Evolutionary conservation across 805 yeast genomes (phyloP).

Genomic region (Candida verbasci): DNA sequence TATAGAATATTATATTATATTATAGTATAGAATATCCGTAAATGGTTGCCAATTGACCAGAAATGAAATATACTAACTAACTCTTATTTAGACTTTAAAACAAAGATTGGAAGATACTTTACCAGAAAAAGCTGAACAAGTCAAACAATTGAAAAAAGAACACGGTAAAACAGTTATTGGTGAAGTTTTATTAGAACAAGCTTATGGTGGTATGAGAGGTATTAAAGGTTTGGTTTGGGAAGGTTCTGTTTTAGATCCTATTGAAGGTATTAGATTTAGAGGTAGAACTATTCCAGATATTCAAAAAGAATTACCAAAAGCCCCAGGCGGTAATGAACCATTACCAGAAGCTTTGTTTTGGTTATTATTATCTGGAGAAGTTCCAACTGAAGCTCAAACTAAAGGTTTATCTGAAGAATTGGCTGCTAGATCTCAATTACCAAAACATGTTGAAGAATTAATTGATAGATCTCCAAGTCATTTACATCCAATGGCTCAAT

Average conservation of each 20-base stretch:
- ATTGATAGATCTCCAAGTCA: slow-evolving; percentile 61
- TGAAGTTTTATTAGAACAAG: slow-evolving; percentile 42
- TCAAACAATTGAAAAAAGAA: slow-evolving; percentile 84
- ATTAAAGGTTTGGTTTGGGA: slow-evolving; percentile 75
- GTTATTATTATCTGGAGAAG: slow-evolving; percentile 71
- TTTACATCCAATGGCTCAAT: slow-evolving; percentile 82
- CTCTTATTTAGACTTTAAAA: slow-evolving; percentile 60
- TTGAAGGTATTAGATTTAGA: slow-evolving; percentile 74
- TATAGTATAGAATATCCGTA: no score
- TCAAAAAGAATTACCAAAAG: slow-evolving; percentile 61
- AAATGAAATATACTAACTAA: slow-evolving; percentile 15
- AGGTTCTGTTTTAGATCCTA: slow-evolving; percentile 71
- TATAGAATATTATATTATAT: no score
- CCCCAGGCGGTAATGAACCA: slow-evolving; percentile 54
- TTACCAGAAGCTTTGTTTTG: slow-evolving; percentile 76
- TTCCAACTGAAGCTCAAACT: slow-evolving; percentile 60
- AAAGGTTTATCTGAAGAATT: slow-evolving; percentile 54
- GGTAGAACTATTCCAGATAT: slow-evolving; percentile 72
- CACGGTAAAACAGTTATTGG: slow-evolving; percentile 72
- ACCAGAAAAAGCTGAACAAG: slow-evolving; percentile 89
- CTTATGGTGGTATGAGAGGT: slow-evolving; percentile 78
- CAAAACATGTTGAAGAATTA: slow-evolving; percentile 56
- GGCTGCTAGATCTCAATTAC: slow-evolving; percentile 62
- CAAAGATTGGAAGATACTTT: slow-evolving; percentile 90
- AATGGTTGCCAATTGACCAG: no score